These are phyloP conservation scores for Pachyrhizus erosus DNA, from an alignment of 306 rosid species.

Conservation along the genomic window DNA sequence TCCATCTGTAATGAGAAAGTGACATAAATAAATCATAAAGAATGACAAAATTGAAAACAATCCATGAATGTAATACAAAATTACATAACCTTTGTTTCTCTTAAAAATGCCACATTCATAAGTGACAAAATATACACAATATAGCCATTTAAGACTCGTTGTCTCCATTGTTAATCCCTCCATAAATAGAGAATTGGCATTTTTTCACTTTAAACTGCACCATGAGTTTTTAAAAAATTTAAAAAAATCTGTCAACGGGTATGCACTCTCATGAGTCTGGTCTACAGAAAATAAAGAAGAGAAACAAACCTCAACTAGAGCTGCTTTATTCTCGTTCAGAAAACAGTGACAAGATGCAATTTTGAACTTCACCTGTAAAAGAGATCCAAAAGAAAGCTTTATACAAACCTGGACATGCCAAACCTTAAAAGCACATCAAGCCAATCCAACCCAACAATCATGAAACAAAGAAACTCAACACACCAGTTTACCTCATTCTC, in stretches of 20 bases:
- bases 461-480: conserved; percentile 27
- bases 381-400: conserved; percentile 27
- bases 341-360: conserved; percentile 80
- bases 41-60: conserved; percentile 36
- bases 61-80: conserved; percentile 6
- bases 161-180: conserved; percentile 19
- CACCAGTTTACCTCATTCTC: conserved; percentile 81
- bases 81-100: background rate
- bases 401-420: conserved; percentile 25
- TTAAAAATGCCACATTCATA: conserved; percentile 8
- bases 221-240: background rate
- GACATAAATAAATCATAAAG: conserved; percentile 30
- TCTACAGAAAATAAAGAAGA: conserved; percentile 14
- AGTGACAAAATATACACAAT: conserved; percentile 28
- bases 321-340: conserved; percentile 82
- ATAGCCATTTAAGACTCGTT: conserved; percentile 27
- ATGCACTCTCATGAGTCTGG: background rate
- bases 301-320: conserved; percentile 87
- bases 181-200: conserved; percentile 1
- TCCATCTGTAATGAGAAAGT: conserved; percentile 79
- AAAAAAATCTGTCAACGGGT: background rate
- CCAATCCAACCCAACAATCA: conserved; percentile 10
- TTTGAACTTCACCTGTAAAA: conserved; percentile 90
- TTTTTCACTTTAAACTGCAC: conserved; percentile 28
- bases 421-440: conserved; percentile 17